A percentile compares a stretch with the other conserved stretches of the same genome.
phyloP scores from a whole-genome alignment of 2,329 filamentous ascomycete species.

The Ceratocystis alfenasii region DNA sequence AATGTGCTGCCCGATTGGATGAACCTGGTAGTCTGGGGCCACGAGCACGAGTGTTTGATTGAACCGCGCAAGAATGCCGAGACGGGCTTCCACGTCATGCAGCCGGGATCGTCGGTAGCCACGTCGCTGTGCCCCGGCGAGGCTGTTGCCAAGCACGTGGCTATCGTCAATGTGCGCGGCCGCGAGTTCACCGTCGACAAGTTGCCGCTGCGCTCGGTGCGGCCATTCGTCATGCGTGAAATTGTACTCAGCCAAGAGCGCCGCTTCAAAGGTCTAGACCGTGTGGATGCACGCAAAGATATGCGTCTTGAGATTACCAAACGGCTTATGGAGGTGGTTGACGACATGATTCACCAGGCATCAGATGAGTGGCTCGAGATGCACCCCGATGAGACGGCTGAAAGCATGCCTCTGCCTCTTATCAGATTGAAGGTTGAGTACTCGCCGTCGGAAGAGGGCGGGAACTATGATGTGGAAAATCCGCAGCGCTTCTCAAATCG shows the following conservation, averaged over 20 bases:
- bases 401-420: conserved; percentile 57
- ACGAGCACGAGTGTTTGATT: conserved; percentile 93
- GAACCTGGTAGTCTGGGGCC: conserved; percentile 88
- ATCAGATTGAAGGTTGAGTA: conserved; percentile 87
- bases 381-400: conserved; percentile 49
- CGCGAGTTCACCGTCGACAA: conserved; percentile 69
- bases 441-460: conserved; percentile 66
- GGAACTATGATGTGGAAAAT: conserved; percentile 78
- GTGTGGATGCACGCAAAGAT: conserved; percentile 49
- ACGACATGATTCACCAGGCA: conserved; percentile 78
- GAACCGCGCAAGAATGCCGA: conserved; percentile 73
- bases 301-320: conserved; percentile 71
- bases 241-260: conserved; percentile 65
- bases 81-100: conserved; percentile 89
- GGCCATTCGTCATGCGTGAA: conserved; percentile 81
- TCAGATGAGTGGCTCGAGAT: conserved; percentile 66
- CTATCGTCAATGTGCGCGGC: conserved; percentile 72
- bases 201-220: conserved; percentile 73
- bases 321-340: conserved; percentile 63
- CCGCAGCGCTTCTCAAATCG: conserved; percentile 91
- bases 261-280: conserved; percentile 64
- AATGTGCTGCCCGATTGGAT: conserved; percentile 85
- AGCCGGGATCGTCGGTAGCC: conserved; percentile 89
- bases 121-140: conserved; percentile 86
- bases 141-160: conserved; percentile 80